Evolutionary conservation across 345 rosid species (phyloP), one percentile per base, ranked within the genome.

Genomic region (Euphorbia peplus): DNA sequence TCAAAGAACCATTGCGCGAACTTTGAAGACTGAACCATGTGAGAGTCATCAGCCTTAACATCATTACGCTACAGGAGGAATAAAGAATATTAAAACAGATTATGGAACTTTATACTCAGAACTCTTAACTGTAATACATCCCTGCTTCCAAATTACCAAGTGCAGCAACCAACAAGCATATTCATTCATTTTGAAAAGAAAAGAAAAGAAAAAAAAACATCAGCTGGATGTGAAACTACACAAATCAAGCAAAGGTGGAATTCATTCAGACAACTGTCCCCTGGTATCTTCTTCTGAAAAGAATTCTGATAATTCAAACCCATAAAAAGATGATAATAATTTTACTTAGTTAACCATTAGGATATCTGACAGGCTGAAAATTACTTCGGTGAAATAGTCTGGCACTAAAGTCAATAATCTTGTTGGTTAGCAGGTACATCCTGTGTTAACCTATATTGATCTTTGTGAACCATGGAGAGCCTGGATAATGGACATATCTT

Each of bases 1-100:
- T 95, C 97, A 61, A 79, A 70, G 83, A 95, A 95, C 83, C 91
- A 87, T 70, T 78, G 87, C 61, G 93, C 93, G 71, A 95, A 95
- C 81, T 85, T 95, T 67, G 99, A 95, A 78, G 96, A 90, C 42
- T 83, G 84, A 64, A 69, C 78, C 25, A 53, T 59, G 44, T 64
- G 83, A 66, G 88, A 48, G 48, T 80, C 92, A 63, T 85, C 91
- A 68, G 68, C 80, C 73, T 86, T 83, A 66, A 64, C 66, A 68
- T 75, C 83, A 47, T 76, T 78, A 44, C 72, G 84, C 96, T 89
- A 75, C 60, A 83, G 64, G 53, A 64, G 55, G 53, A 69, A 68
- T 14, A 71, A 62, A 68, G 51, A 29, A 63, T 50, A 57, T 67
- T 60, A 64, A 72, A 7, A 74, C 22, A 28, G 51, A 47, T 61